Percentiles rank a stretch among this genome's conserved stretches.
Conservation (phyloP, 2,329 filamentous ascomycete species). For the Botrytis fragariae region DNA sequence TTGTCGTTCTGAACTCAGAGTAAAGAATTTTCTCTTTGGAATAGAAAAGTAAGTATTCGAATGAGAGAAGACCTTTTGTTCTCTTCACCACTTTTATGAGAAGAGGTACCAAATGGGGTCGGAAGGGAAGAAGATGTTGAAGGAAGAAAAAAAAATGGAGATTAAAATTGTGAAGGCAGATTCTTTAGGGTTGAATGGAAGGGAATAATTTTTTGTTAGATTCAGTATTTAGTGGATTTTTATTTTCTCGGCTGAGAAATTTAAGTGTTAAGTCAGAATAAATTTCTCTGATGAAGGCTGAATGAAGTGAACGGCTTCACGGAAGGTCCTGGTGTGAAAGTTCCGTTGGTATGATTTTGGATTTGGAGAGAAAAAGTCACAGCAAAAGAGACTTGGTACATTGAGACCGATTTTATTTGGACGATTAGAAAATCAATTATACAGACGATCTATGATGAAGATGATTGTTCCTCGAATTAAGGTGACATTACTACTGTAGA, state of each 20-base stretch:
- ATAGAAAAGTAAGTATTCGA: not conserved
- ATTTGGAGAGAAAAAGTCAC: not conserved
- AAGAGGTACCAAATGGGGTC: not conserved
- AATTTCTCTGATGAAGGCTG: not conserved
- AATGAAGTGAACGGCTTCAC: not conserved
- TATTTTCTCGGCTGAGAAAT: slow-evolving; percentile 17
- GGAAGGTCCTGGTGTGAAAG: not conserved
- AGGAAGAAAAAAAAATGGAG: not conserved
- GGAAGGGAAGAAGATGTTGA: not conserved
- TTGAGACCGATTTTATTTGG: too few relatives aligned
- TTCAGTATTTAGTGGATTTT: slow-evolving; percentile 18
- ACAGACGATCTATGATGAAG: not conserved
- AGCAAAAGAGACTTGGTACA: not conserved
- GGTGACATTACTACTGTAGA: not conserved
- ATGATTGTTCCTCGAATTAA: not conserved
- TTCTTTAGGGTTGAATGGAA: slow-evolving; percentile 5
- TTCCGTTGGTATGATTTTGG: not conserved
- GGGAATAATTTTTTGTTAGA: slow-evolving; percentile 16
- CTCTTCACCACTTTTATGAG: not conserved
- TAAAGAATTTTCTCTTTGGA: not conserved
- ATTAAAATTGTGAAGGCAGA: slow-evolving; percentile 7
- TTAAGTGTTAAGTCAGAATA: not conserved
- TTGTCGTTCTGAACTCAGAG: not conserved
- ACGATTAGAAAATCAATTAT: too few relatives aligned
- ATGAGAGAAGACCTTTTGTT: not conserved